A percentile compares a stretch with the other conserved stretches of the same genome.
phyloP scores from a whole-genome alignment of 495 filamentous ascomycete genomes.

The Aspergillus ostianus region DNA sequence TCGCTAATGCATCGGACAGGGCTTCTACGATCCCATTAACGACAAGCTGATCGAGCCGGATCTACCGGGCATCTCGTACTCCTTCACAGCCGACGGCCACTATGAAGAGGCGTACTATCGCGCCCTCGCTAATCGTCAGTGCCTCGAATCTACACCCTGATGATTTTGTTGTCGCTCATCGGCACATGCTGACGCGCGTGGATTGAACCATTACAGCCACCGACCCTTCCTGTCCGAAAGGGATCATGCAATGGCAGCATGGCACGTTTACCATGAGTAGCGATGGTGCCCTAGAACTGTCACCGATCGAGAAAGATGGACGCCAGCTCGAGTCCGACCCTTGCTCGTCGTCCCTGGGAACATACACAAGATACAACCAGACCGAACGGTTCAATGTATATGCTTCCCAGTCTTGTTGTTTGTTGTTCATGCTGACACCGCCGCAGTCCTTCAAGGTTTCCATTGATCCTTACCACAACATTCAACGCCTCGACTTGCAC shows the following conservation, averaged over 20 bases:
- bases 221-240: constrained; percentile 62
- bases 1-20: constrained; percentile 37
- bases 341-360: constrained; percentile 50
- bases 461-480: constrained; percentile 60
- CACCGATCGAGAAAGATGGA: constrained; percentile 67
- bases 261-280: constrained; percentile 56
- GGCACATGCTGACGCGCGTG: neutral
- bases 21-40: constrained; percentile 70
- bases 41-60: constrained; percentile 68
- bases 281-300: constrained; percentile 60
- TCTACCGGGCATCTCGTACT: constrained; percentile 77
- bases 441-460: constrained; percentile 60
- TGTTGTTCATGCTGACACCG: constrained; percentile 16
- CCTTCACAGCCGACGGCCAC: constrained; percentile 69
- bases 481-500: constrained; percentile 65
- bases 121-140: constrained; percentile 71
- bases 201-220: constrained; percentile 43
- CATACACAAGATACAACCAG: constrained; percentile 69
- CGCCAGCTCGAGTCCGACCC: constrained; percentile 70
- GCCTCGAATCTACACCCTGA: neutral
- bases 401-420: neutral
- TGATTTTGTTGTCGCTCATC: neutral
- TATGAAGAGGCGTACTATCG: constrained; percentile 76
- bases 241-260: constrained; percentile 79
- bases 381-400: constrained; percentile 64